Evolutionary conservation across 2,329 filamentous ascomycete genomes (phyloP).

Genomic region (Talaromyces sp.): DNA sequence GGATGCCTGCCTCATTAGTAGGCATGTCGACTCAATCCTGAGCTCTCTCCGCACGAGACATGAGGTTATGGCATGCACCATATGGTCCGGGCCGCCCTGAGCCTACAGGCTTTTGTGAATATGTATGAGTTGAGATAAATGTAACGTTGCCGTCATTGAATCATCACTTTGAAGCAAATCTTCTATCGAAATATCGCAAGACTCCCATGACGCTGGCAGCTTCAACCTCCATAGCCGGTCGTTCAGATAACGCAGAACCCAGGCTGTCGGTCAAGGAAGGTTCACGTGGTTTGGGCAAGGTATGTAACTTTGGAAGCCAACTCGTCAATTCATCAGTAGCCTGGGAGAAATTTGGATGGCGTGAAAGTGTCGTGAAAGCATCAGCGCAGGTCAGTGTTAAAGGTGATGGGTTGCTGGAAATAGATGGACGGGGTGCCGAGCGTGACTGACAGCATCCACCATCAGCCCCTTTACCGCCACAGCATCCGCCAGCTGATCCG

Average conservation of each 20-base stretch:
- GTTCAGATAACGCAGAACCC: slow-evolving; percentile 21
- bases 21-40: background rate
- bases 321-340: slow-evolving; percentile 68
- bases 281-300: slow-evolving; percentile 42
- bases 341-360: slow-evolving; percentile 68
- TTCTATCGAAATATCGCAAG: slow-evolving; percentile 72
- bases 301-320: slow-evolving; percentile 69
- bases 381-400: slow-evolving; percentile 69
- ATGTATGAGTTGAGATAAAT: background rate
- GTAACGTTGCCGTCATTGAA: background rate
- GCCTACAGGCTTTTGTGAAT: no score
- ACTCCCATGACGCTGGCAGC: slow-evolving; percentile 81
- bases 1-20: background rate
- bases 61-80: background rate
- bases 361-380: slow-evolving; percentile 71
- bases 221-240: slow-evolving; percentile 68
- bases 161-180: slow-evolving; percentile 51
- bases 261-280: slow-evolving; percentile 26
- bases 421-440: slow-evolving; percentile 22
- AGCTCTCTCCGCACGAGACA: background rate
- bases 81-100: background rate
- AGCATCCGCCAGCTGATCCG: slow-evolving; percentile 51
- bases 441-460: slow-evolving; percentile 59
- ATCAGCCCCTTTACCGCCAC: slow-evolving; percentile 54
- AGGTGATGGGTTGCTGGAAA: slow-evolving; percentile 30